Conservation (phyloP, 768 basidiomycete species). For the Tylopilus felleus region DNA sequence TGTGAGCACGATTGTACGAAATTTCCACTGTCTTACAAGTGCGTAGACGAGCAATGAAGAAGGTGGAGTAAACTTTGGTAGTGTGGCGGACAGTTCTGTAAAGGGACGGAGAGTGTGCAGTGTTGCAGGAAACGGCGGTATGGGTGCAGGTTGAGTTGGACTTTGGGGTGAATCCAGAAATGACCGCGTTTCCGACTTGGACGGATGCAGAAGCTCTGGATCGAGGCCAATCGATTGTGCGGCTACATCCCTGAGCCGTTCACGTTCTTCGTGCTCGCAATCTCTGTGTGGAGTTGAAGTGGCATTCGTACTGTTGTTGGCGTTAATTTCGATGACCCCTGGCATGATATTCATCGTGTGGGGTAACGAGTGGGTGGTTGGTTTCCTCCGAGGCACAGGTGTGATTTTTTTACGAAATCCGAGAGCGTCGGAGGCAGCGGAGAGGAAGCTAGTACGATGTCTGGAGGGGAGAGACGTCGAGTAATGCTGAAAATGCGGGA, state of each 20-base stretch:
- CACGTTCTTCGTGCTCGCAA: slow-evolving; percentile 68
- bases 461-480: slow-evolving; percentile 25
- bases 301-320: slow-evolving; percentile 11
- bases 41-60: slow-evolving; percentile 70
- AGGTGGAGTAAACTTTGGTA: slow-evolving; percentile 69
- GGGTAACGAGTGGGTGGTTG: slow-evolving; percentile 22
- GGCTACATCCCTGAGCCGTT: slow-evolving; percentile 70
- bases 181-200: slow-evolving; percentile 4
- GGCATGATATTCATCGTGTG: slow-evolving; percentile 48
- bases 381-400: slow-evolving; percentile 37
- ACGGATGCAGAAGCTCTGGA: slow-evolving; percentile 45
- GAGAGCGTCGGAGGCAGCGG: slow-evolving; percentile 52
- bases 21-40: slow-evolving; percentile 70
- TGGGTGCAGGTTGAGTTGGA: slow-evolving; percentile 2
- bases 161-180: slow-evolving; percentile 19
- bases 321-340: slow-evolving; percentile 70
- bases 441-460: slow-evolving; percentile 45
- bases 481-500: slow-evolving; percentile 2
- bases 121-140: slow-evolving; percentile 65
- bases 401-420: slow-evolving; percentile 44
- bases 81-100: slow-evolving; percentile 46
- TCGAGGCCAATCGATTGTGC: slow-evolving; percentile 73
- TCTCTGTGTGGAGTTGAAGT: slow-evolving; percentile 33
- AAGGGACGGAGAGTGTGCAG: slow-evolving; percentile 49
- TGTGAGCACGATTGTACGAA: slow-evolving; percentile 58